Percentiles rank a stretch among this genome's conserved stretches.
These are phyloP conservation scores for Penicillium cosmopolitanum DNA, from an alignment of 495 filamentous ascomycete genomes.

Conservation along the genomic window DNA sequence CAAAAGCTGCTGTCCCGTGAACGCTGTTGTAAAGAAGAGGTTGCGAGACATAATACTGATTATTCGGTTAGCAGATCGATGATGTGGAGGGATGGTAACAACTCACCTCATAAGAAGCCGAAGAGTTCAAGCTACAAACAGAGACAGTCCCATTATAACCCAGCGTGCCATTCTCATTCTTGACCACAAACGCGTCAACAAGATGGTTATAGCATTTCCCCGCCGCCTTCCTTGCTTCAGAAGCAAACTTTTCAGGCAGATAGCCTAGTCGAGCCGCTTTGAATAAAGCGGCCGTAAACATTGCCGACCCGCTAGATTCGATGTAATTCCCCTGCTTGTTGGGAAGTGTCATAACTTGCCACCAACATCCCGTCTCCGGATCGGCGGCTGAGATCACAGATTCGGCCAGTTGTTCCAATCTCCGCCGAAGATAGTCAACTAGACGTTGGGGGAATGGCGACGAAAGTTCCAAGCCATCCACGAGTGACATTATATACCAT, in stretches of 20 bases:
- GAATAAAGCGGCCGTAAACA: conserved; percentile 60
- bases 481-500: conserved; percentile 62
- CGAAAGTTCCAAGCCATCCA: conserved; percentile 54
- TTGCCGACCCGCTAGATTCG: conserved; percentile 61
- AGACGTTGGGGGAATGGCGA: background rate
- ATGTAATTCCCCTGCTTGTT: conserved; percentile 60
- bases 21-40: conserved; percentile 49
- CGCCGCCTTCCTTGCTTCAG: conserved; percentile 1
- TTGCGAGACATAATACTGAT: conserved; percentile 52
- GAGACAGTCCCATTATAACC: conserved; percentile 58
- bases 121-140: conserved; percentile 57
- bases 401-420: conserved; percentile 44
- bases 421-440: conserved; percentile 13
- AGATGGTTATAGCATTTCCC: conserved; percentile 45
- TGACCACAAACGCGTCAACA: conserved; percentile 42
- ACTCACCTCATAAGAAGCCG: conserved; percentile 51
- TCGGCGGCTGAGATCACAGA: conserved; percentile 51
- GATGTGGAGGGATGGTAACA: conserved; percentile 11
- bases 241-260: conserved; percentile 13
- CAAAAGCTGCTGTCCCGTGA: conserved; percentile 51
- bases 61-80: conserved; percentile 11
- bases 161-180: conserved; percentile 42
- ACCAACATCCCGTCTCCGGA: conserved; percentile 56
- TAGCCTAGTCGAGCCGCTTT: conserved; percentile 55
- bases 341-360: conserved; percentile 57